Percentiles rank a stretch among this genome's conserved stretches.
Conservation (phyloP, 2,329 filamentous ascomycete species). For the Davidsoniella eucalypti region DNA sequence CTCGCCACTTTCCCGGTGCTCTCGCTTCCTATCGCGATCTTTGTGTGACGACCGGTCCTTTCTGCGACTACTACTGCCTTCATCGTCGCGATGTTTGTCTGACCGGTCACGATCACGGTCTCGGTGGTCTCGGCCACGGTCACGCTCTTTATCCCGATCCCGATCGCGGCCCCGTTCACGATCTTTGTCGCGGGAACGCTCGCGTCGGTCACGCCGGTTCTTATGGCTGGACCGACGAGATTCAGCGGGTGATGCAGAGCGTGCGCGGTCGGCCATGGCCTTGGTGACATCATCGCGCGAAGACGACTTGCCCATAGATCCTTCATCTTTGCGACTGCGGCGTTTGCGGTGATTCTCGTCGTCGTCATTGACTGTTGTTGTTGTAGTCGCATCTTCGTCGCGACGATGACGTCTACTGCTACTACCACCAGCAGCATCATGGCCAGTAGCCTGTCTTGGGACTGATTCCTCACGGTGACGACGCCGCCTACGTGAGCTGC, state of each 20-base stretch:
- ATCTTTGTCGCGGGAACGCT: slow-evolving; percentile 26
- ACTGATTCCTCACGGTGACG: slow-evolving; percentile 18
- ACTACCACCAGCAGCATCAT: slow-evolving; percentile 5
- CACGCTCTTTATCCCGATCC: slow-evolving; percentile 23
- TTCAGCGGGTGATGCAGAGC: slow-evolving; percentile 47
- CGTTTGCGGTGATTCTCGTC: slow-evolving; percentile 13
- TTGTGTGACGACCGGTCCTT: slow-evolving; percentile 26
- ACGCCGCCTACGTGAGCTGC: slow-evolving; percentile 14
- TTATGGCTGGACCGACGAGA: slow-evolving; percentile 36
- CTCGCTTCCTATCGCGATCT: slow-evolving; percentile 26
- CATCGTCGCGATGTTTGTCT: slow-evolving; percentile 27
- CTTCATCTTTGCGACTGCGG: slow-evolving; percentile 30
- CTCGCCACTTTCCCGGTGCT: slow-evolving; percentile 22
- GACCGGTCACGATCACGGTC: slow-evolving; percentile 19
- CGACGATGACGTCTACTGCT: slow-evolving; percentile 6
- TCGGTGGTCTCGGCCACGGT: slow-evolving; percentile 15
- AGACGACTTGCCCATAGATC: slow-evolving; percentile 34
- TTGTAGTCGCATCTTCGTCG: slow-evolving; percentile 3
- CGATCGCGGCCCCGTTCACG: slow-evolving; percentile 22
- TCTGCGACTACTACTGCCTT: slow-evolving; percentile 21
- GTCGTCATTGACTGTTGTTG: background rate
- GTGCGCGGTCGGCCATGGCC: slow-evolving; percentile 34
- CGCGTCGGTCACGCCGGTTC: slow-evolving; percentile 43
- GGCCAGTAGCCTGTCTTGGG: slow-evolving; percentile 16
- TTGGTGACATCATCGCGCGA: slow-evolving; percentile 26